Percentiles rank a stretch among this genome's conserved stretches.
These are phyloP conservation scores for Aspergillus intermedius DNA, from an alignment of 2,329 filamentous ascomycete genomes.

Conservation along the genomic window DNA sequence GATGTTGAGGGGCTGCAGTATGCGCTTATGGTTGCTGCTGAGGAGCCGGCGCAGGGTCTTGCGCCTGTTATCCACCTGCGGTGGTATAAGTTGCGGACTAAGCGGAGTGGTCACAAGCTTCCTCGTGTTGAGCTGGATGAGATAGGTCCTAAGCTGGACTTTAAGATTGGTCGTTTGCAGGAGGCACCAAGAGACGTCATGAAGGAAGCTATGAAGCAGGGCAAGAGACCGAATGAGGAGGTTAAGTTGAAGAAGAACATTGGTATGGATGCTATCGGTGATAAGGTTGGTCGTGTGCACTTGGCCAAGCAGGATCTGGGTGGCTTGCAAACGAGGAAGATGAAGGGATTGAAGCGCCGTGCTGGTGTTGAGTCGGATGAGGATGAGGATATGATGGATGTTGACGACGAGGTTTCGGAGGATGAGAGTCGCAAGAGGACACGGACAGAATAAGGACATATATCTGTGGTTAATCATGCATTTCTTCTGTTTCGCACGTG, in stretches of 20 bases:
- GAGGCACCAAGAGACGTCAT: slow-evolving; percentile 71
- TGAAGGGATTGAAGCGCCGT: slow-evolving; percentile 93
- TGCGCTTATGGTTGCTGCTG: slow-evolving; percentile 72
- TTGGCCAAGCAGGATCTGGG: slow-evolving; percentile 81
- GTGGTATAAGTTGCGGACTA: slow-evolving; percentile 79
- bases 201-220: slow-evolving; percentile 87
- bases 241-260: slow-evolving; percentile 89
- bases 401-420: slow-evolving; percentile 34
- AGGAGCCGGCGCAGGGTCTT: slow-evolving; percentile 49
- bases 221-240: slow-evolving; percentile 55
- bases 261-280: slow-evolving; percentile 80
- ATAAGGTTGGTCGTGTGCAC: slow-evolving; percentile 93
- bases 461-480: background rate
- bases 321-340: slow-evolving; percentile 90
- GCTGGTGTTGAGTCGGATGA: slow-evolving; percentile 56
- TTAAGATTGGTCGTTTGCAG: slow-evolving; percentile 71
- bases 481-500: slow-evolving; percentile 2
- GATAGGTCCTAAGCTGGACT: slow-evolving; percentile 90
- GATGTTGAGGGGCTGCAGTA: slow-evolving; percentile 95
- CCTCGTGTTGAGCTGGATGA: slow-evolving; percentile 91
- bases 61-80: slow-evolving; percentile 56
- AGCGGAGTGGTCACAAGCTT: slow-evolving; percentile 76
- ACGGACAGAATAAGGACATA: slow-evolving; percentile 20
- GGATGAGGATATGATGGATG: slow-evolving; percentile 48
- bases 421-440: slow-evolving; percentile 30